Evolutionary conservation across 805 yeast genomes (phyloP), one percentile per base, ranked within the genome.

Genomic region (Candida verbasci): DNA sequence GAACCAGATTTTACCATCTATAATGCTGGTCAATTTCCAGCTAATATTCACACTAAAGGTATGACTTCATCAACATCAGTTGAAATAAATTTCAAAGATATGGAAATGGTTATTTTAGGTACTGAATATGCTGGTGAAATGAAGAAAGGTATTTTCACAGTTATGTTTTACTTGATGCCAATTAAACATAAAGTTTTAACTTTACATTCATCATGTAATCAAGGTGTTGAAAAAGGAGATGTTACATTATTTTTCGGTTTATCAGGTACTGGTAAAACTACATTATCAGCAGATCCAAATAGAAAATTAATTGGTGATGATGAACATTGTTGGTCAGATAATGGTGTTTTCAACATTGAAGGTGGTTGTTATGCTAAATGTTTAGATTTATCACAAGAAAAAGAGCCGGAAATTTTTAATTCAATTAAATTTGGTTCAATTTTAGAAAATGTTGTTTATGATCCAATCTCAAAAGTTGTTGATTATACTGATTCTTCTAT

Each of bases 321-420:
- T 62, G 98, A 91, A 72, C 98, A 91, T 73, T 91, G 97, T 74
- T 91, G 98, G 98, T 86, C 97, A 14, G 95, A 91, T 66, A 73
- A 84, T 50, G 98, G 98, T 70, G 97, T 91, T 42, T 91, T 91
- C 82, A 93, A 93, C 78, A 89, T 91, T 56, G 98, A 91, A 73
- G 98, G 98, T 66, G 98, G 98, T 49, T 91, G 98, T 75, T 91
- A 91, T 73, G 97, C 97, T 55, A 91, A 91, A 71, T 89, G 97
- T 72, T 73, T 91, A 48, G 96, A 86, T 55, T 74, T 91, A 48
- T 70, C 86, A 35, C 82, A 73, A 47, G 97, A 86, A 68, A 91
- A 84, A 69, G 98, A 91, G 74, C 98, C 98, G 35, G 98, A 91
- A 71, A 91, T 91, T 62, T 93, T 80, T 77, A 79, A 87, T 65